Evolutionary conservation across 768 basidiomycete species (phyloP), one percentile per base, ranked within the genome.

Genomic region (Leccinum longicurvipes): DNA sequence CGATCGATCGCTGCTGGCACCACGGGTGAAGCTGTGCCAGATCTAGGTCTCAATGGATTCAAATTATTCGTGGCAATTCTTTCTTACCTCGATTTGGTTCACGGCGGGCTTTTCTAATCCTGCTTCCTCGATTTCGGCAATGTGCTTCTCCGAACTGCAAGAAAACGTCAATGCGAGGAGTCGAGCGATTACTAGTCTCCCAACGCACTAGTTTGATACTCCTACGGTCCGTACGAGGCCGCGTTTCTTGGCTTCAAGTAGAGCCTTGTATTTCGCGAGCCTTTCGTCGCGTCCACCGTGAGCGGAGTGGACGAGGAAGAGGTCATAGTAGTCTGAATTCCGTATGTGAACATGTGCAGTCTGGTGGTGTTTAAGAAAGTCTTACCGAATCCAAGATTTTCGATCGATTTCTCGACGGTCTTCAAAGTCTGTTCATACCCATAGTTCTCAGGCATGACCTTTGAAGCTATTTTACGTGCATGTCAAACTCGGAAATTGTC

Each of bases 1-100:
- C 87, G 53, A 93, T 89, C 6, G 80, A 77, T 24, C 76, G 78
- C 67, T 93, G 91, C 67, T 93, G 91, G 71, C 88, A 91, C 63
- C 85, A 82, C 0, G 89, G 89, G 57, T 91, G 89, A 11, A 91
- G 74, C 87, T 91, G 58, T 24, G 31, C 28, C 39, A 41, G 2
- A 41, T 41, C 4, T 1, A 19, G 39, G 39, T 41, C 19, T 19
- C 11, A 1, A 11, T 11, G 19, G 0, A 19, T 11, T 11, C 19
- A 17, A 19, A 11, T 19, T 6, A 29, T 48, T 11, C 14, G 7
- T 32, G 5, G 6, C 12, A 28, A 23, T 11, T 3, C 5, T 47
- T 12, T 47, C 59, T 60, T 51, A 63, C 67, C 34, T 69, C 67
- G 11, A 69, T 45, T 34, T 71, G 65, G 47, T 71, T 71, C 36